Evolutionary conservation across 129 eudicot genomes (phyloP), one percentile per base, ranked within the genome.

Genomic region (Helichrysum umbraculigerum): DNA sequence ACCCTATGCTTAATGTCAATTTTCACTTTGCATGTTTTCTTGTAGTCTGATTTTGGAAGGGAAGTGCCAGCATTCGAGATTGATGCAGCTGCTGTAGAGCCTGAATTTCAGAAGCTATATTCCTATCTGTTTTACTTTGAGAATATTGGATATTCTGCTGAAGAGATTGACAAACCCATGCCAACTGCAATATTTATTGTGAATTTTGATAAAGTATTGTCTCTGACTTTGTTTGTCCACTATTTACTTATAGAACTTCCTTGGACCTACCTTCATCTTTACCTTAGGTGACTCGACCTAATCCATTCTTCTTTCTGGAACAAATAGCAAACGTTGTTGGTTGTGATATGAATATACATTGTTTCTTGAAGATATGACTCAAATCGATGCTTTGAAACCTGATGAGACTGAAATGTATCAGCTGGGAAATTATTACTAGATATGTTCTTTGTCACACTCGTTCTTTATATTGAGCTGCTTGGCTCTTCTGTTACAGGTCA

Each of bases 51-150:
- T 86, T 94, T 89, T 87, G 99, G 99, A 62, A 87, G 90, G 81
- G 96, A 94, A 84, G 99, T 94, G 41, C 93, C 99, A 32, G 80
- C 92, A 57, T 94, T 86, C 89, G 97, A 94, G 66, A 96, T 91
- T 28, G 97, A 89, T 66, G 97, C 99, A 79, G 81, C 90, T 79
- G 84, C 66, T 21, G 96, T 94, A 62, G 99, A 94, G 81, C 85
- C 97, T 51, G 93, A 91, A 34, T 94, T 94, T 81, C 86, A 86
- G 82, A 87, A 83, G 87, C 92, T 94, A 66, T 94, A 91, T 66
- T 82, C 97, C 35, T 94, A 82, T 81, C 80, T 91, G 68, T 94
- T 94, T 85, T 91, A 91, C 84, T 56, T 81, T 61, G 93, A 91
- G 34, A 82, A 77, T 77, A 82, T 79, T 72, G 92, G 87, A 56